Conservation (phyloP, 176 grass and related monocot species). For the Juncus effusus region DNA sequence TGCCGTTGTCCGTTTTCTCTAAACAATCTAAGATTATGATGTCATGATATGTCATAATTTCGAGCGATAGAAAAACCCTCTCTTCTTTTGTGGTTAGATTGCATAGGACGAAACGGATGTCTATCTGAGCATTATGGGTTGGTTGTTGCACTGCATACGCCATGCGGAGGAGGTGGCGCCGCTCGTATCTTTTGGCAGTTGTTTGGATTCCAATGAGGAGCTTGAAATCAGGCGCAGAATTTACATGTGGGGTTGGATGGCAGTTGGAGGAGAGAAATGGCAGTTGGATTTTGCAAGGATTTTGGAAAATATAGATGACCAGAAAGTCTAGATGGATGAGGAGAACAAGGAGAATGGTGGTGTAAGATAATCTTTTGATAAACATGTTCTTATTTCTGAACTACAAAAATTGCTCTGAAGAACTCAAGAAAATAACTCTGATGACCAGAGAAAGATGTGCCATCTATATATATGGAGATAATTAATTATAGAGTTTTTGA, state of each 20-base stretch:
- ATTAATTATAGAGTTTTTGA: too few species aligned
- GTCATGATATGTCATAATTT: conserved; percentile 17
- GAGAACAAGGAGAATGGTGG: too few species aligned
- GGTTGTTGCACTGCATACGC: conserved; percentile 34
- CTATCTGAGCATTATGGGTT: conserved; percentile 13
- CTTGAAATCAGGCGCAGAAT: conserved; percentile 14
- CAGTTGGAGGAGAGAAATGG: background rate
- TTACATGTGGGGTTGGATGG: background rate
- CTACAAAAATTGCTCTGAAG: too few species aligned
- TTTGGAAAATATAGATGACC: too few species aligned
- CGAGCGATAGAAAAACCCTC: conserved; percentile 25
- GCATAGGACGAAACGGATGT: conserved; percentile 45
- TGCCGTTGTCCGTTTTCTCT: background rate
- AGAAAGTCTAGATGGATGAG: too few species aligned
- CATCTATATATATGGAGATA: too few species aligned
- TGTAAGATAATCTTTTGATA: too few species aligned
- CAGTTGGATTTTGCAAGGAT: background rate
- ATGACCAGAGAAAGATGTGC: too few species aligned
- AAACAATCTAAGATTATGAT: conserved; percentile 3
- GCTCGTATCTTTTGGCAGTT: conserved; percentile 25
- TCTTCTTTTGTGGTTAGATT: conserved; percentile 29
- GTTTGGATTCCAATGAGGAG: conserved; percentile 37
- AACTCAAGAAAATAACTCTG: too few species aligned
- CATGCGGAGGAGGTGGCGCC: conserved; percentile 29
- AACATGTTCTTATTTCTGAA: too few species aligned